Percentiles rank a stretch among this genome's conserved stretches.
Conservation (phyloP, 2,329 filamentous ascomycete species). For the Trichoderma arundinaceum region DNA sequence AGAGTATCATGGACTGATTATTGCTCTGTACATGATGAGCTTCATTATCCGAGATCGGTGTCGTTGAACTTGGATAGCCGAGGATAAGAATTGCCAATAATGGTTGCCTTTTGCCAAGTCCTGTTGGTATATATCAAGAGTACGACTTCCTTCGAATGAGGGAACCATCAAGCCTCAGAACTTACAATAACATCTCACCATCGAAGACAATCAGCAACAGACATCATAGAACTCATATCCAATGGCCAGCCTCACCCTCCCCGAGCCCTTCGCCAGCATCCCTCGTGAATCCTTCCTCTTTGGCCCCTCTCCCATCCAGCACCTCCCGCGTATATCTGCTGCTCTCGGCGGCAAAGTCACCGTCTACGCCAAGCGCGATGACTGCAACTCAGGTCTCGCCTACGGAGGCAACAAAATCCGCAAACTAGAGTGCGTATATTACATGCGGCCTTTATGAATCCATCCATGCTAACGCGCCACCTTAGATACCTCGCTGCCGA, state of each 20-base stretch:
- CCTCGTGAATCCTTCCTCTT: conserved; percentile 67
- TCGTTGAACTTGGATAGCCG: background rate
- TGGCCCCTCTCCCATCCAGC: conserved; percentile 71
- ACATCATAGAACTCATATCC: background rate
- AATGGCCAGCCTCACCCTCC: conserved; percentile 53
- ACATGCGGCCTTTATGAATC: too few species aligned
- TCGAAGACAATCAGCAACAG: background rate
- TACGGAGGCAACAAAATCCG: conserved; percentile 73
- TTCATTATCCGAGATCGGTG: conserved; percentile 20
- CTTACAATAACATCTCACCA: background rate
- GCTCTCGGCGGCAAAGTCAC: conserved; percentile 64
- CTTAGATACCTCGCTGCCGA: conserved; percentile 67
- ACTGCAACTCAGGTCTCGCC: conserved; percentile 70
- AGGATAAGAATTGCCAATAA: background rate
- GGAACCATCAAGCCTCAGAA: background rate
- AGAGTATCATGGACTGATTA: too few species aligned
- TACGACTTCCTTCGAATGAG: background rate
- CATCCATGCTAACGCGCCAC: background rate
- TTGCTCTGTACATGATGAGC: background rate
- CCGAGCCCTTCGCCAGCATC: conserved; percentile 67
- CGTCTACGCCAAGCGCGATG: conserved; percentile 74
- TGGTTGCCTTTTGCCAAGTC: background rate
- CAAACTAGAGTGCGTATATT: conserved; percentile 63
- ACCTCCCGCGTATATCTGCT: conserved; percentile 67
- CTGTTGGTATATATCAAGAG: conserved; percentile 13